Evolutionary conservation across 208 protist genomes (phyloP), one percentile per base, ranked within the genome.

Genomic region (Crithidia sp.): DNA sequence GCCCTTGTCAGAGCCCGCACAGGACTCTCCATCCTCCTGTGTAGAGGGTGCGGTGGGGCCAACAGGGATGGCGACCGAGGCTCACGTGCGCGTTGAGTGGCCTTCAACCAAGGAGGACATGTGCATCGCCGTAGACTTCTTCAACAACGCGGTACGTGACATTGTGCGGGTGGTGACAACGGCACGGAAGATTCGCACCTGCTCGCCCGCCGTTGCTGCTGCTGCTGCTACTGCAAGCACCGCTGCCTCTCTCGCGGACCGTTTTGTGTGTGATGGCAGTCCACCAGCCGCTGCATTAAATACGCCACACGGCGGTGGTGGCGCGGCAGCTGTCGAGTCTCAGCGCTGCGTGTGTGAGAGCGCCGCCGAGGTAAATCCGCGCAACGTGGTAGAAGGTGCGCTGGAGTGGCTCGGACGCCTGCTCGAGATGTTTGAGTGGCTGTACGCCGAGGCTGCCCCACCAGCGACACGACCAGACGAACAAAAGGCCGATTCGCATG

Each of bases 381-480:
- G 77, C 59, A 85, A 65, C 56, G 79, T 90, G 4, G 45, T 92
- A 28, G 70, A 79, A 17, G 84, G 82, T 3, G 65, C 80, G 17
- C 56, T 86, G 54, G 37, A 65, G 3, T 85, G 79, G 79, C 44
- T 92, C n/a, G 62, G 47, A 43, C 47, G 50, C 13, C 59, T 92
- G 19, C 56, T 82, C 7, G 41, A 64, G 14, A 79, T 82, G 9
- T 76, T 56, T 39, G 68, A 79, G 49, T 77, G 66, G 64, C 2
- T 74, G 17, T 80, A 80, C 61, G 55, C 71, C 16, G 65, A 17
- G 49, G 53, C 67, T 44, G 56, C 56, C 14, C 47, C 72, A 13
- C 14, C 61, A 2, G 17, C 37, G 28, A 41, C 39, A 44, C 10
- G 8, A 14, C 17, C 47, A 14, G 28, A 0, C 0, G 28, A 1